Evolutionary conservation across 805 yeast genomes (phyloP).

Genomic region (Candida rishiriensis): DNA sequence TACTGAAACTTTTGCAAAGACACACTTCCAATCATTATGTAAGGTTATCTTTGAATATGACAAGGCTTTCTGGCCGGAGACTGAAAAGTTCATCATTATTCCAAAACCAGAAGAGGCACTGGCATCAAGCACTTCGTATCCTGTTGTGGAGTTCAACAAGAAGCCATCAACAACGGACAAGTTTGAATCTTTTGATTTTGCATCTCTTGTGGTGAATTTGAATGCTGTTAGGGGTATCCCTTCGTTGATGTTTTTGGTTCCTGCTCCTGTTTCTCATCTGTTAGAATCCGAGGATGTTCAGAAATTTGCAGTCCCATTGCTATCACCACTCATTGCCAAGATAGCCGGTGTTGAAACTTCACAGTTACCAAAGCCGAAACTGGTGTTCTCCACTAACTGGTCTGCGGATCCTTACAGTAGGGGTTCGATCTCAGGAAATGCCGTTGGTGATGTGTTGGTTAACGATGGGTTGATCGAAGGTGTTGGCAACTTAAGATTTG

Average conservation of each 20-base stretch:
- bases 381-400: constrained; percentile 37
- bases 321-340: constrained; percentile 37
- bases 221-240: constrained; percentile 27
- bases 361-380: constrained; percentile 23
- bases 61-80: constrained; percentile 38
- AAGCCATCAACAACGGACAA: constrained; percentile 3
- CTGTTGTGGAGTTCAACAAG: constrained; percentile 13
- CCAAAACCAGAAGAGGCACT: constrained; percentile 23
- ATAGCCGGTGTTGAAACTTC: constrained; percentile 17
- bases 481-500: constrained; percentile 40
- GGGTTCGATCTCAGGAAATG: constrained; percentile 44
- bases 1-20: constrained; percentile 23
- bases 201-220: constrained; percentile 25
- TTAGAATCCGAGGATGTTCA: constrained; percentile 35
- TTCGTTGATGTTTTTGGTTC: constrained; percentile 40
- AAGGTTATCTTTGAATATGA: constrained; percentile 45
- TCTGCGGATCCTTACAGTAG: constrained; percentile 43
- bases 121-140: constrained; percentile 2
- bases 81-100: constrained; percentile 26
- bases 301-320: constrained; percentile 36
- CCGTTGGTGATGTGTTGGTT: constrained; percentile 39
- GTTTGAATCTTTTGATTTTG: constrained; percentile 26
- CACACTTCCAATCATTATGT: constrained; percentile 36
- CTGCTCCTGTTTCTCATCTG: constrained; percentile 44
- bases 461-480: constrained; percentile 28